These are phyloP conservation scores for Phialophora tarda DNA, from an alignment of 2,329 filamentous ascomycete species.

Conservation along the genomic window DNA sequence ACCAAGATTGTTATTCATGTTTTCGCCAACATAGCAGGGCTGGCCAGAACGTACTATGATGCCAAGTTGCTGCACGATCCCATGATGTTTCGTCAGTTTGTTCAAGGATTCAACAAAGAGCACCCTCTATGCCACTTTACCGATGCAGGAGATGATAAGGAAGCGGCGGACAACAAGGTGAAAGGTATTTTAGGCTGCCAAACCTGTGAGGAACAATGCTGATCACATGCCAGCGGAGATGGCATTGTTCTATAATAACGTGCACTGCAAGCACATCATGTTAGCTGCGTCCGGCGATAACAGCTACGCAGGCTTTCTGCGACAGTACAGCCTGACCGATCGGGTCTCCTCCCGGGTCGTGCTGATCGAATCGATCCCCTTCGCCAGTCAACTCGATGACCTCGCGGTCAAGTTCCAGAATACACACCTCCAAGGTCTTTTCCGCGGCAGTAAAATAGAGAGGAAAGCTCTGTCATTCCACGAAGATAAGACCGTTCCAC, in stretches of 20 bases:
- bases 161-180: conserved; percentile 52
- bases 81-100: conserved; percentile 44
- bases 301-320: conserved; percentile 50
- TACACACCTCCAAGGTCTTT: conserved; percentile 11
- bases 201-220: conserved; percentile 10
- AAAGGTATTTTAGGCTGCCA: conserved; percentile 42
- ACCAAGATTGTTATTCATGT: conserved; percentile 46
- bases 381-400: conserved; percentile 17
- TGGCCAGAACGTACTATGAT: conserved; percentile 46
- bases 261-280: conserved; percentile 49
- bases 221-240: conserved; percentile 22
- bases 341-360: conserved; percentile 30
- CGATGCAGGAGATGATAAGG: conserved; percentile 52
- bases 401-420: conserved; percentile 18
- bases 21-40: conserved; percentile 49
- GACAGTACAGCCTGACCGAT: conserved; percentile 40
- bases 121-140: conserved; percentile 48
- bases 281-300: conserved; percentile 51
- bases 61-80: conserved; percentile 40
- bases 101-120: conserved; percentile 52
- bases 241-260: conserved; percentile 41
- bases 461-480: conserved; percentile 12
- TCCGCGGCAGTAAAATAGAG: conserved; percentile 18
- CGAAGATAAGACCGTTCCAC: conserved; percentile 1
- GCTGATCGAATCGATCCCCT: conserved; percentile 18